Conservation (phyloP, 2,329 filamentous ascomycete species). For the Paracorniculantispora psalliotae region DNA sequence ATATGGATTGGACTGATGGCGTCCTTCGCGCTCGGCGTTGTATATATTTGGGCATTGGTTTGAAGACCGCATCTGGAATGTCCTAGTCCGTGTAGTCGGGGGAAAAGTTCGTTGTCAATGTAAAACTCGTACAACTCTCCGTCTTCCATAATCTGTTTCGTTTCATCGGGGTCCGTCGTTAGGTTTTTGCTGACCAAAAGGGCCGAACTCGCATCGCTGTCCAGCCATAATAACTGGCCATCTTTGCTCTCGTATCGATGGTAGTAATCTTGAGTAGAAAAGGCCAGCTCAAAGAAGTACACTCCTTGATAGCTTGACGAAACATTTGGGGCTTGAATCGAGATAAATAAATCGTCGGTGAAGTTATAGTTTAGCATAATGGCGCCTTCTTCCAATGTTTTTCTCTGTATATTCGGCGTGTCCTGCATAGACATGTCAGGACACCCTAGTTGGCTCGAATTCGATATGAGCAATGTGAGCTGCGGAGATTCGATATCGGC, state of each 20-base stretch:
- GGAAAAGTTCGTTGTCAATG: slow-evolving; percentile 57
- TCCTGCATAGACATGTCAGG: slow-evolving; percentile 20
- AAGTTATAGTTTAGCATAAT: slow-evolving; percentile 59
- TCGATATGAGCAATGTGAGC: slow-evolving; percentile 73
- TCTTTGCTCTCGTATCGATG: slow-evolving; percentile 52
- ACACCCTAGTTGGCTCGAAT: slow-evolving; percentile 28
- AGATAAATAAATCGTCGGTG: slow-evolving; percentile 67
- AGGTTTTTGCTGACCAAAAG: slow-evolving; percentile 75
- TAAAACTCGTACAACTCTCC: slow-evolving; percentile 71
- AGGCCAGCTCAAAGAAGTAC: slow-evolving; percentile 79
- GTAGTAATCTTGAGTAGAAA: slow-evolving; percentile 73
- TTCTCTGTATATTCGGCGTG: slow-evolving; percentile 21
- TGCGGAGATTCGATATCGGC: slow-evolving; percentile 53
- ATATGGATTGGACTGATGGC: slow-evolving; percentile 45
- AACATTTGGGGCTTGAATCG: slow-evolving; percentile 65
- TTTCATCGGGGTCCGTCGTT: slow-evolving; percentile 49
- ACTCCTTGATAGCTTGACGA: slow-evolving; percentile 54
- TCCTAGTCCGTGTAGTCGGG: slow-evolving; percentile 61
- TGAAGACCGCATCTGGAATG: slow-evolving; percentile 79
- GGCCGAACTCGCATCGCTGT: slow-evolving; percentile 75
- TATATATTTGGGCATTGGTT: slow-evolving; percentile 58
- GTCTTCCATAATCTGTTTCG: slow-evolving; percentile 50
- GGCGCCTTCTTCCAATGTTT: slow-evolving; percentile 63
- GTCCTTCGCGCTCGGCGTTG: slow-evolving; percentile 43
- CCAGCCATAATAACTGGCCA: slow-evolving; percentile 63